Base-by-base conservation (phyloP, 495 filamentous ascomycete species). In the Immersiella caudata region DNA sequence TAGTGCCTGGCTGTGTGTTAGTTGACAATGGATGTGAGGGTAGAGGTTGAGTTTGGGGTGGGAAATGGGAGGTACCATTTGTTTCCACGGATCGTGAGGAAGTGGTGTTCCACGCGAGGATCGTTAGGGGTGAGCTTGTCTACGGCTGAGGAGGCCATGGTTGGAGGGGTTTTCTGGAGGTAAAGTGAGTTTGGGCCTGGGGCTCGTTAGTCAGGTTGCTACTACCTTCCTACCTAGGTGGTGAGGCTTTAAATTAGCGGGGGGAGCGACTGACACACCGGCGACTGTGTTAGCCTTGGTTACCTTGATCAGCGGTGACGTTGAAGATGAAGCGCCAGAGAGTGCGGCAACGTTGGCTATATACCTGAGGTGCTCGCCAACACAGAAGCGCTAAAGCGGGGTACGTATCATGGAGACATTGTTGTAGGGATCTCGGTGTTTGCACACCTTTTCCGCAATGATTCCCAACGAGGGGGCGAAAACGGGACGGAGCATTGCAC, bases 41-140 rank as follows among this genome's bases (percentile, higher is more conserved):
- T n/a, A 18, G 16, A 14, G 49, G 49, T 3, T 22, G 3, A 52
- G 49, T 3, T 22, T 12, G 16, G 21, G 12, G 16, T 52, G 4
- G 21, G 49, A 52, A 22, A 24, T n/a, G n/a, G n/a, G 24, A 20
- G 6, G 12, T 57, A 57, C 54, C 93, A 93, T 16, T 81, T 88
- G 50, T 84, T 82, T 60, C 87, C 88, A 71, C 88, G 64, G 61
- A 93, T 78, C 9, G 79, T 80, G 51, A 84, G 80, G 49, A 83
- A 85, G 68, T 87, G 85, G 74, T 88, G 84, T 73, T 85, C 73
- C 64, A 93, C 82, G 62, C 90, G 83, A 35, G 84, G 63, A 77
- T 94, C 91, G 62, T 81, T 78, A n/a, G 87, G 85, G 29, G 80
- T 75, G 69, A 93, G 86, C 70, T 87, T 87, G 74, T 90, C 85